Percentiles rank a stretch among this genome's conserved stretches.
phyloP scores from a whole-genome alignment of 768 basidiomycete genomes.

The Auricularia cornea region DNA sequence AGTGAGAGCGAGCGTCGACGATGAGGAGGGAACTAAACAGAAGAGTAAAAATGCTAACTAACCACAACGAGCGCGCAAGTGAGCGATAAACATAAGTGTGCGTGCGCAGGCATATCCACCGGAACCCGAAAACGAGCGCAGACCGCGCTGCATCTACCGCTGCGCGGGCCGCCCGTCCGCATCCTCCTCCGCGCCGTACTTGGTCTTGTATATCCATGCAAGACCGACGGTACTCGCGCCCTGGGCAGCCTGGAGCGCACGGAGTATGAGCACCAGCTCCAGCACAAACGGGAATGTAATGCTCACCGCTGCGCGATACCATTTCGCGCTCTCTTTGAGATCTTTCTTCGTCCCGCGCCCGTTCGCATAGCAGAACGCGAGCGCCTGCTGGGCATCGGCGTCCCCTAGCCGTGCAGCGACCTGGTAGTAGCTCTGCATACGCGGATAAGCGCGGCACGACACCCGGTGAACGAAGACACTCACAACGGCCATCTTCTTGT shows the following conservation, averaged over 20 bases:
- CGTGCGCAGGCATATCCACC: neutral
- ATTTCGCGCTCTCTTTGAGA: conserved; percentile 75
- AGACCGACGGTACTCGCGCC: conserved; percentile 76
- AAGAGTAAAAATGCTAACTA: no score
- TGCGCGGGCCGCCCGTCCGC: neutral
- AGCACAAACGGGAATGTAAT: neutral
- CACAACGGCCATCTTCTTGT: conserved; percentile 85
- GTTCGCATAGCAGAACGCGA: conserved; percentile 78
- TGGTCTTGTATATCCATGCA: conserved; percentile 89
- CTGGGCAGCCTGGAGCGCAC: conserved; percentile 41
- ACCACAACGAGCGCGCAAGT: no score
- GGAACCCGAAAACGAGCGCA: neutral
- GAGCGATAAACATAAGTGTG: no score
- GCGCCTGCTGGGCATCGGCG: conserved; percentile 76
- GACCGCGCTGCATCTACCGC: neutral
- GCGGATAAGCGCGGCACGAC: neutral
- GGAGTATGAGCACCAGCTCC: neutral
- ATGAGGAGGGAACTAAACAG: no score
- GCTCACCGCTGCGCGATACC: conserved; percentile 82
- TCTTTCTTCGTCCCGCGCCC: conserved; percentile 88
- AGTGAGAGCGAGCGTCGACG: no score
- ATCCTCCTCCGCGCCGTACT: conserved; percentile 34
- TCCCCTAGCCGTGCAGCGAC: conserved; percentile 82
- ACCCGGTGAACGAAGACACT: conserved; percentile 20
- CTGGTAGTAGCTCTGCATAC: conserved; percentile 71